Percentiles rank a stretch among this genome's conserved stretches.
Conservation (phyloP, 2,329 filamentous ascomycete genomes). For the Lasiodiplodia sp. region DNA sequence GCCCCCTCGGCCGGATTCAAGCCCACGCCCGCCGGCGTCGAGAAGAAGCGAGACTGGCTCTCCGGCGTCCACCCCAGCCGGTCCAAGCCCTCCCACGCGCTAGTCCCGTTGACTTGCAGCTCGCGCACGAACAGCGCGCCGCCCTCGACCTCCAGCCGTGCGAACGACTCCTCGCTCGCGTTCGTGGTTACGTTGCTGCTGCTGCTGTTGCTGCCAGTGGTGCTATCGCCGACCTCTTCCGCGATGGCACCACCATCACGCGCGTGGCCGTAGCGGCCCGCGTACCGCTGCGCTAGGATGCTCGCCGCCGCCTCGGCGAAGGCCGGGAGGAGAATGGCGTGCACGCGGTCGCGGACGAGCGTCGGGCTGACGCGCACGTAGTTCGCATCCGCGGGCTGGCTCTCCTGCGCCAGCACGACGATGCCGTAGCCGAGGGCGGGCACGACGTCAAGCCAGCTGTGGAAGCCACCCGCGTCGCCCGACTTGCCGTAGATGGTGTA, state of each 20-base stretch:
- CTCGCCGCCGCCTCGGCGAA: conserved; percentile 37
- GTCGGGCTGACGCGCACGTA: conserved; percentile 36
- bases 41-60: conserved; percentile 35
- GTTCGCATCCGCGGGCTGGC: conserved; percentile 1
- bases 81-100: conserved; percentile 41
- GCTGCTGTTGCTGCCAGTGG: background rate
- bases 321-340: conserved; percentile 39
- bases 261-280: conserved; percentile 36
- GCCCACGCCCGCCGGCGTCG: conserved; percentile 36
- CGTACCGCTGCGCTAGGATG: conserved; percentile 35
- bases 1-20: conserved; percentile 39
- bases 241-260: conserved; percentile 34
- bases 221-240: conserved; percentile 32
- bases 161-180: conserved; percentile 17
- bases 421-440: conserved; percentile 43
- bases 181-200: background rate
- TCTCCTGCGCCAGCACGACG: conserved; percentile 34
- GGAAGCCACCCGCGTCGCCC: conserved; percentile 44
- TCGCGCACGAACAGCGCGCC: conserved; percentile 41
- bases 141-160: conserved; percentile 37
- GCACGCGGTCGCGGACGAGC: conserved; percentile 33
- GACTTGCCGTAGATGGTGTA: conserved; percentile 43
- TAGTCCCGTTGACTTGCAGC: conserved; percentile 40
- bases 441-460: conserved; percentile 42
- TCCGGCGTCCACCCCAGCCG: conserved; percentile 38